A percentile compares a stretch with the other conserved stretches of the same genome.
phyloP scores from a whole-genome alignment of 1,284 basidiomycete genomes.

The Trichosporon faecale region DNA sequence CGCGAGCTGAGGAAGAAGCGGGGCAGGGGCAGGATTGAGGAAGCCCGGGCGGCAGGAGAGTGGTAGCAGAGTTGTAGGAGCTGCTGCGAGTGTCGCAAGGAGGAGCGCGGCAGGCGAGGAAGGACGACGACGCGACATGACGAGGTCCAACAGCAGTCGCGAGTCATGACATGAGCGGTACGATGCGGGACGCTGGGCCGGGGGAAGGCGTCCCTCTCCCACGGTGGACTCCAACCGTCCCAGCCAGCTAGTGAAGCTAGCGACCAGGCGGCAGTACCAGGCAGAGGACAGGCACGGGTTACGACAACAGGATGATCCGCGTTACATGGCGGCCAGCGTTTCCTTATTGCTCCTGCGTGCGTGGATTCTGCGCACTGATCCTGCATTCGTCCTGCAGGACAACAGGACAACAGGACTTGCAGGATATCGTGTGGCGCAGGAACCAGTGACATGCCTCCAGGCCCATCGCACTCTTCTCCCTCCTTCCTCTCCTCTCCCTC shows the following conservation, averaged over 20 bases:
- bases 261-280: not conserved
- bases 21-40: not conserved
- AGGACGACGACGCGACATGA: not conserved
- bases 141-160: not conserved
- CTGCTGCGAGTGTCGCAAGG: not conserved
- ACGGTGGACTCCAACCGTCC: not conserved
- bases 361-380: not conserved
- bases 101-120: not conserved
- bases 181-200: not conserved
- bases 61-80: not conserved
- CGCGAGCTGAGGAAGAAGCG: not conserved
- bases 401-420: not conserved
- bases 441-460: constrained; percentile 7
- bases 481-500: not conserved
- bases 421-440: not conserved
- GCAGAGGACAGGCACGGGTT: not conserved
- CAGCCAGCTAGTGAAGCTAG: no score
- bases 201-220: not conserved
- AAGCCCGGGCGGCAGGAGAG: not conserved
- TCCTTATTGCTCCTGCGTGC: not conserved
- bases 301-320: not conserved
- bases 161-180: not conserved
- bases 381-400: not conserved
- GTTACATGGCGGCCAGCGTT: not conserved
- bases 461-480: not conserved